Evolutionary conservation across 1,139 yeast species (phyloP).

Genomic region (Kurtzmaniella quercitrusa): DNA sequence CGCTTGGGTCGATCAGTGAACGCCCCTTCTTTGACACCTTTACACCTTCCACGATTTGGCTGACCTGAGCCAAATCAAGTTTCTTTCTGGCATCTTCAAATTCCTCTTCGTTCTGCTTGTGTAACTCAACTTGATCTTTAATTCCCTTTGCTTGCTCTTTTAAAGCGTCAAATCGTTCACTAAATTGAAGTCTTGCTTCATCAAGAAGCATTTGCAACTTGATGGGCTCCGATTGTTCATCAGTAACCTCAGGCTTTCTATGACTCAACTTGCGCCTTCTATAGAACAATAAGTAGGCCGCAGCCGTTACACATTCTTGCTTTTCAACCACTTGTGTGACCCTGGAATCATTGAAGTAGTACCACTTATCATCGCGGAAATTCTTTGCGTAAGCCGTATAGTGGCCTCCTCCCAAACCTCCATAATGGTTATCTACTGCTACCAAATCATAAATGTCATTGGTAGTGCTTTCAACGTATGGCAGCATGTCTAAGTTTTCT

Average conservation of each 20-base stretch:
- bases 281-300: slow-evolving; percentile 87
- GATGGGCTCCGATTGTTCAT: slow-evolving; percentile 8
- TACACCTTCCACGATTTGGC: slow-evolving; percentile 9
- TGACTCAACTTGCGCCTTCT: slow-evolving; percentile 46
- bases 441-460: slow-evolving; percentile 69
- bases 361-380: slow-evolving; percentile 77
- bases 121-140: slow-evolving; percentile 15
- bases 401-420: slow-evolving; percentile 97
- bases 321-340: slow-evolving; percentile 62
- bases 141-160: slow-evolving; percentile 13
- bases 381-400: slow-evolving; percentile 89
- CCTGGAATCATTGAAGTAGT: slow-evolving; percentile 82
- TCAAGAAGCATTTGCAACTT: slow-evolving; percentile 23
- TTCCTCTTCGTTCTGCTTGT: slow-evolving; percentile 9
- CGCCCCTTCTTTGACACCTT: slow-evolving; percentile 9
- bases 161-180: slow-evolving; percentile 11
- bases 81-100: slow-evolving; percentile 11
- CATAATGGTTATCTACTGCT: slow-evolving; percentile 94
- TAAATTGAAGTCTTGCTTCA: slow-evolving; percentile 20
- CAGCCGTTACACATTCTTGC: slow-evolving; percentile 61
- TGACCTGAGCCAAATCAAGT: slow-evolving; percentile 5
- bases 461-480: slow-evolving; percentile 42
- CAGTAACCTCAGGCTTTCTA: no score
- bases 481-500: slow-evolving; percentile 69
- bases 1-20: slow-evolving; percentile 10